Base-by-base conservation (phyloP, 2,329 filamentous ascomycete species). In the Neophaeococcomyces aloes region DNA sequence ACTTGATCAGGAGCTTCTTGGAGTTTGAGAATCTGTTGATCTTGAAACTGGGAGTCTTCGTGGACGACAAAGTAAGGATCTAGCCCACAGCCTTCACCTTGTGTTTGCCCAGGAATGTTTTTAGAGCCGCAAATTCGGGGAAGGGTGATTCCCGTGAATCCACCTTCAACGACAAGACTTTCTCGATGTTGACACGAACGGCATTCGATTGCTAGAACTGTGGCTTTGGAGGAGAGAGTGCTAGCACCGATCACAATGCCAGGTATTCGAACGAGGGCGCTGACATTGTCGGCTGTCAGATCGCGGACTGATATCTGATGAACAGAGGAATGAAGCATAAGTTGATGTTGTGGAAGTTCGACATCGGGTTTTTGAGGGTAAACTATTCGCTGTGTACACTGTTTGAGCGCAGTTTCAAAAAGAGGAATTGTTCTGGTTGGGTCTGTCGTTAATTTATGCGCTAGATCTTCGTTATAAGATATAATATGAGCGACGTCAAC, bases 1-100 rank as follows among this genome's bases (percentile, higher is more conserved):
- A 98, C 91, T 63, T 96, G 87, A 58, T 98, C 91, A 1, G 91
- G 91, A 0, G 89, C 91, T 65, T 98, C 91, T 61, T 98, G 91
- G 14, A 98, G 77, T 64, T 98, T 98, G 61, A 98, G 83, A 48
- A 98, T 86, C 63, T 98, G 91, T 64, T 98, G 91, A 58, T 98
- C 91, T 57, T 96, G 88, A 60, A 98, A 98, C 51, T 80, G 78
- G 29, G 85, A 94, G 61, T 83, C 87, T 64, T 98, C 91, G 60
- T 98, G 91, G 46, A 91, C 75, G 45, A 98, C 86, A 57, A 91
- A 94, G 66, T 95, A 98, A 13, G 91, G 91, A 57, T 98, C 91
- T 48, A 98, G 67, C 0, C 89, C 88, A 57, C 91, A 98, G 56
- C 82, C 79, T 29, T 84, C 78, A 1, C 75, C 72, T 2, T 71